Conservation (phyloP, 257 asterid species). For the Salvia rosmarinus region DNA sequence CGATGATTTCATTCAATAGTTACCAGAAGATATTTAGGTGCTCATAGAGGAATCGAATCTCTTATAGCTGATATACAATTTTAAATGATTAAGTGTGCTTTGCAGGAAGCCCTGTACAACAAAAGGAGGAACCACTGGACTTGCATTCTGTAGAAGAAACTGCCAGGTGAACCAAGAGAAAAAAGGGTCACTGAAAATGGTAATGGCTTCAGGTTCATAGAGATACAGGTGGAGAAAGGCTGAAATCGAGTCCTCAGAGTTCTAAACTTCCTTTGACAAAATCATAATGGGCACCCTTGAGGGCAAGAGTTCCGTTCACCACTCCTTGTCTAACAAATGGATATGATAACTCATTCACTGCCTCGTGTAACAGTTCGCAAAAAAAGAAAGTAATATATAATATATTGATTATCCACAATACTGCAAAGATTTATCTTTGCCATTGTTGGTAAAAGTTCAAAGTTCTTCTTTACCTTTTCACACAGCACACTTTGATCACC, state of each 20-base stretch:
- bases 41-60: slow-evolving; percentile 6
- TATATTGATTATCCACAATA: not conserved
- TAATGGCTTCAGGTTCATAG: slow-evolving; percentile 58
- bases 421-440: not conserved
- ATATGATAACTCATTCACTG: slow-evolving; percentile 85
- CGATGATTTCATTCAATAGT: not conserved
- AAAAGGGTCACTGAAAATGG: slow-evolving; percentile 24
- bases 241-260: slow-evolving; percentile 87
- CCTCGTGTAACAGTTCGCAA: slow-evolving; percentile 62
- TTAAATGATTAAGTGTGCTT: not conserved
- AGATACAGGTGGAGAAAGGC: slow-evolving; percentile 66
- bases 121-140: slow-evolving; percentile 6
- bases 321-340: slow-evolving; percentile 89
- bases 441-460: not conserved
- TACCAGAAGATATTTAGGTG: slow-evolving; percentile 12
- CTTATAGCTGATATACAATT: not conserved
- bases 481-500: slow-evolving; percentile 56
- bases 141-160: slow-evolving; percentile 36
- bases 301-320: slow-evolving; percentile 78
- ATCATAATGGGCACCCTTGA: slow-evolving; percentile 91
- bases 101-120: slow-evolving; percentile 24
- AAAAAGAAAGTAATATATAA: not conserved
- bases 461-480: slow-evolving; percentile 64
- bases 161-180: slow-evolving; percentile 23
- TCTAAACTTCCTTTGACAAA: slow-evolving; percentile 82